Base-by-base conservation (phyloP, 768 basidiomycete species). In the Rhodotorula graminis region DNA sequence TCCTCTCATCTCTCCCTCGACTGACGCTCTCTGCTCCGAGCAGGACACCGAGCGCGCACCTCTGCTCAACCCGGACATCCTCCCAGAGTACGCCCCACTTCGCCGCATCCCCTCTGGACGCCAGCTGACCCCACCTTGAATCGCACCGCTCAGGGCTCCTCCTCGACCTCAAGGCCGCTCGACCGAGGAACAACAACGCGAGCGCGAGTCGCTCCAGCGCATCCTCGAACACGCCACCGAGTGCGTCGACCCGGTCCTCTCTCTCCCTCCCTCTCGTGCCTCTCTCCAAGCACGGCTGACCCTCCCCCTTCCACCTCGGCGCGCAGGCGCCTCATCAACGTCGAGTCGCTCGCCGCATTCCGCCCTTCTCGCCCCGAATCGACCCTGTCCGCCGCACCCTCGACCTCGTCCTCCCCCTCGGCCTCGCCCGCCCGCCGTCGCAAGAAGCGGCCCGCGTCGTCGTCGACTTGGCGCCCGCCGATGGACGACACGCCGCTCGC, bases 61-160 rank as follows among this genome's bases (percentile, higher is more conserved):
- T 16, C 44, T 72, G 16, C 57, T 72, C 16, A 60, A 72, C 62
- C 71, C 71, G 14, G 71, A 72, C 47, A 64, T 72, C 50, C 59
- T 72, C 40, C 71, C 71, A 2, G 21, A 58, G 71, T 71, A 14
- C 50, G 33, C 18, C 31, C 0, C 50, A 2, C 23, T 21, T 15
- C 40, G 19, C 42, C 18, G 16, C 14, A 27, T 1, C 40, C n/a
- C 12, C 12, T 16, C 7, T 40, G 5, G 15, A 19, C 18, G 2
- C 53, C 12, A 27, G 18, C 56, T 59, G 18, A 40, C 68, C 63
- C 47, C 15, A 33, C 47, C 31, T 31, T 8, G 33, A n/a, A 52
- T 18, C 33, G 53, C 16, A 8, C 62, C 23, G 49, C n/a, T n/a
- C 69, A 69, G 68, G 64, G 64, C 70, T 14, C 70, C 70, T 25